Base-by-base conservation (phyloP, 805 yeast genomes). In the Zygosaccharomyces bailii region DNA sequence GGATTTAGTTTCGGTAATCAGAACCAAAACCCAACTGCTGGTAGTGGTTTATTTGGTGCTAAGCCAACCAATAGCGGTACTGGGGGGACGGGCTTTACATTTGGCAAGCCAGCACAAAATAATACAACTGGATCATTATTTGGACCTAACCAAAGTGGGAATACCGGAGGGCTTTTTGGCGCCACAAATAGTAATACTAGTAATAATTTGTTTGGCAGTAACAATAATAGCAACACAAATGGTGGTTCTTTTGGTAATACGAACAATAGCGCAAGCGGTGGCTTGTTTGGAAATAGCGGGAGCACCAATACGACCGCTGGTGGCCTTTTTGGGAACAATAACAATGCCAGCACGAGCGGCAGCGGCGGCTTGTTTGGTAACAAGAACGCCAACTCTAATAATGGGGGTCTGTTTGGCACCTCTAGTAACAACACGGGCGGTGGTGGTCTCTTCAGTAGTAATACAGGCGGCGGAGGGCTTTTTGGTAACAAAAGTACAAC, bases 61-160 rank as follows among this genome's bases (percentile, higher is more conserved):
- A 47, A 41, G 32, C 52, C 46, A 8, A 39, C 43, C 46, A 39
- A 46, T 54, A 18, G 44, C 50, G 20, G 42, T 49, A 44, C 48
- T 55, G 65, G 65, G 4, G 68, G 71, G 5, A 25, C 50, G 13
- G 48, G 51, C 19, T 39, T 49, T 30, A 43, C 46, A 11, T 73
- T 70, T 55, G 75, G 75, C 35, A 60, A 50, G 42, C 58, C 49
- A 29, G 33, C 56, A 25, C 44, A 46, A 45, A 35, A 42, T 29
- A 43, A 52, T 17, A 32, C 63, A 14, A 53, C 61, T 9, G 68
- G 70, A 1, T 71, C 70, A 1, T 46, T 67, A 24, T 69, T 70
- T 55, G 74, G 75, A 6, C 48, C 53, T 39, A 56, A 48, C n/a
- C 60, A 31, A 36, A 46, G 42, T 14, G 46, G 48, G 18, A 20